A percentile compares a stretch with the other conserved stretches of the same genome.
phyloP scores from a whole-genome alignment of 2,329 filamentous ascomycete genomes.

The Phyllachora maydis region DNA sequence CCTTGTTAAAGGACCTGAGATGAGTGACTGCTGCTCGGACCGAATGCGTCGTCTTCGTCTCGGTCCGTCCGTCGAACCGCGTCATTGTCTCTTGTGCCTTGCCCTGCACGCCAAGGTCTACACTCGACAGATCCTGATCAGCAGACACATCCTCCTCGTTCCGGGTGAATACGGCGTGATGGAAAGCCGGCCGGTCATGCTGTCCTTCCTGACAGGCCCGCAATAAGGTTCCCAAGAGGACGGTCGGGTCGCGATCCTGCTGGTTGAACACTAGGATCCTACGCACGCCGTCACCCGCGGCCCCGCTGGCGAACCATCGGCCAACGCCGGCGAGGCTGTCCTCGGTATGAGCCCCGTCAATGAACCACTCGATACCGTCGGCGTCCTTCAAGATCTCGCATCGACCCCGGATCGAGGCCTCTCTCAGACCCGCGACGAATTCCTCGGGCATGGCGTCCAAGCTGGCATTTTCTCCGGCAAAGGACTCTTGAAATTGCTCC shows the following conservation, averaged over 20 bases:
- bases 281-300: conserved; percentile 7
- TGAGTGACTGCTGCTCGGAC: conserved; percentile 2
- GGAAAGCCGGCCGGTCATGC: conserved; percentile 28
- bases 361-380: conserved; percentile 45
- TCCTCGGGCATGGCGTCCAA: conserved; percentile 19
- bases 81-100: conserved; percentile 4
- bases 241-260: conserved; percentile 57
- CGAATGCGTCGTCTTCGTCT: conserved; percentile 1
- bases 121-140: conserved; percentile 33
- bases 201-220: conserved; percentile 22
- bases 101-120: conserved; percentile 39
- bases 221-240: conserved; percentile 43
- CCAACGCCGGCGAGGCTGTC: conserved; percentile 64
- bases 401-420: conserved; percentile 51
- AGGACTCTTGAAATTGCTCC: conserved; percentile 4
- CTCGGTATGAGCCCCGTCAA: conserved; percentile 75
- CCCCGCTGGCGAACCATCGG: conserved; percentile 46
- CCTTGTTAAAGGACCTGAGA: conserved; percentile 2
- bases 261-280: conserved; percentile 73
- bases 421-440: conserved; percentile 43
- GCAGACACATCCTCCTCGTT: conserved; percentile 27
- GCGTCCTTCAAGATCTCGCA: conserved; percentile 44
- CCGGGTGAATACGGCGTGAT: conserved; percentile 60
- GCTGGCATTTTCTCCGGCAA: conserved; percentile 4
- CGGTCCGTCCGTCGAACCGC: conserved; percentile 5